Percentiles rank a stretch among this genome's conserved stretches.
phyloP scores from a whole-genome alignment of 352 stramenopile species.

The Saprolegnia diclina region DNA sequence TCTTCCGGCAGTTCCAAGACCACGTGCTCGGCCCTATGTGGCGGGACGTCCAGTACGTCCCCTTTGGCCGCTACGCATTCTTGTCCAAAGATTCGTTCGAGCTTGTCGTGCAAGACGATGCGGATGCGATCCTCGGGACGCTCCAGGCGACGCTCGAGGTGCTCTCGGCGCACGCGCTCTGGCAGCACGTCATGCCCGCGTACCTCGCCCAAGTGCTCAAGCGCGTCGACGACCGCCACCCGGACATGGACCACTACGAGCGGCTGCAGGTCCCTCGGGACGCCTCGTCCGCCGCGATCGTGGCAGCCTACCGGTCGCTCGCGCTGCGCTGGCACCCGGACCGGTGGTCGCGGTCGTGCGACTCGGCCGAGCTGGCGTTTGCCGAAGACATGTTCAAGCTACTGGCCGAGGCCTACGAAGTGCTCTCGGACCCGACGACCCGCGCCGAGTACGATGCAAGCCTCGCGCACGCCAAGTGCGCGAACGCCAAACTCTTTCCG shows the following conservation, averaged over 20 bases:
- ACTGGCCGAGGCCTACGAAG: constrained; percentile 76
- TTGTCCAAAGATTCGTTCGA: constrained; percentile 51
- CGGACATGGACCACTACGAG: constrained; percentile 77
- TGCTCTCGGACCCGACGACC: constrained; percentile 57
- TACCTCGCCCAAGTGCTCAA: constrained; percentile 66
- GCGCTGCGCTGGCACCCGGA: constrained; percentile 86
- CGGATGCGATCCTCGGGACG: constrained; percentile 34
- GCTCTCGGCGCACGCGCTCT: constrained; percentile 65
- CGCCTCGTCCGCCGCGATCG: constrained; percentile 60
- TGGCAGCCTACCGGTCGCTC: constrained; percentile 62
- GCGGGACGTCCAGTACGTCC: constrained; percentile 48
- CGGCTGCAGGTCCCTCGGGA: constrained; percentile 60
- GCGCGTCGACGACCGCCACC: constrained; percentile 27
- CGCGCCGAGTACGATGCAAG: constrained; percentile 61
- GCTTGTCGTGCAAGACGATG: constrained; percentile 49
- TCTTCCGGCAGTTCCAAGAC: constrained; percentile 74
- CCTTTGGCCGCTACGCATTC: constrained; percentile 73
- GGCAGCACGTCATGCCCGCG: constrained; percentile 81
- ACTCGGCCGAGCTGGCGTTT: constrained; percentile 54
- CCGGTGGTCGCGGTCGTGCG: constrained; percentile 49
- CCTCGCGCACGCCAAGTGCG: constrained; percentile 34
- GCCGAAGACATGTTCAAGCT: constrained; percentile 80
- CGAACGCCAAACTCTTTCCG: constrained; percentile 67
- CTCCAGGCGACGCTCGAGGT: constrained; percentile 48
- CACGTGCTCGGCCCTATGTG: constrained; percentile 41